Base-by-base conservation (phyloP, 176 grass and related monocot genomes). In the Leersia perrieri region DNA sequence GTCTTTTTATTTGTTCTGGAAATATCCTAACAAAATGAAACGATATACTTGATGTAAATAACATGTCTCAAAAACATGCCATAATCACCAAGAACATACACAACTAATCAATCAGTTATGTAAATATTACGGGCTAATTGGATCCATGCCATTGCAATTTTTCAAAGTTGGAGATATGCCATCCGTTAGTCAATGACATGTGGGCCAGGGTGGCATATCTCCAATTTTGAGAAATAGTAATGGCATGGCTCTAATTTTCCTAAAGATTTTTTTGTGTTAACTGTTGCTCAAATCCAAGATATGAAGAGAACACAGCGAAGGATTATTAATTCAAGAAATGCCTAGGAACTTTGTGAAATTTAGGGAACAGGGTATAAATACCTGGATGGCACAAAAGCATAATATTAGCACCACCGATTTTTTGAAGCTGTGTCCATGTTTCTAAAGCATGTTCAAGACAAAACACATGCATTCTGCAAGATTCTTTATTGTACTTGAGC, bases 391-490 rank as follows among this genome's bases (percentile, higher is more conserved):
- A 99, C 64, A 99, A 71, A 76, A 99, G 87, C 88, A 95, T 95
- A 85, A 99, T 84, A 80, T 99, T 76, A 73, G 88, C 90, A 68
- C 96, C 96, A 66, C 96, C 96, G 42, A 95, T 88, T 71, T 77
- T 76, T 80, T 93, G 82, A 73, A 99, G 90, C 82, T 88, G 84
- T 79, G 84, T 93, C 87, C 90, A 94, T 76, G 90, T 92, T 73
- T 95, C 93, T 81, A 89, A 85, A 85, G 92, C 92, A 86, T 99
- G 96, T 85, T 99, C 96, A 69, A 99, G 90, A 95, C 96, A 99
- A 88, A 99, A 99, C 32, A 95, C 93, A 86, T 99, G 96, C 88
- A 93, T 99, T 77, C 91, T 85, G 47, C 92, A 99, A 70, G 90
- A 93, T 81, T 99, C 92, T 78, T 86, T 95, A 58, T 89, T 92